Conservation (phyloP, 176 grass and related monocot species). For the Carex kokanica region DNA sequence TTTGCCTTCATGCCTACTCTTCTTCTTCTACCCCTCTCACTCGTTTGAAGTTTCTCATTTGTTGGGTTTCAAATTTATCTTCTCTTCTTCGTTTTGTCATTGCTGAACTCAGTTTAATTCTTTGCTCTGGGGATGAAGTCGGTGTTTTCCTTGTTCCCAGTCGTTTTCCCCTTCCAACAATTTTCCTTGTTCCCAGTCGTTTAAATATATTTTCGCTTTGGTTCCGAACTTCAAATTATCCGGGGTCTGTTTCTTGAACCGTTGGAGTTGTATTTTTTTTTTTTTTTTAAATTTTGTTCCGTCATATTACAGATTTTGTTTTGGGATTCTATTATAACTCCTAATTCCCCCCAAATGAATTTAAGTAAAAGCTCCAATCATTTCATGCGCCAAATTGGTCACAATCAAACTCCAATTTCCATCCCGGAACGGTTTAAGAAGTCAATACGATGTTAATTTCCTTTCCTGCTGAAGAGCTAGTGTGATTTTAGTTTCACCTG, state of each 20-base stretch:
- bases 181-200: no score
- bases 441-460: background rate
- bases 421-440: background rate
- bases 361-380: background rate
- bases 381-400: background rate
- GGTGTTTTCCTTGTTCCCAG: background rate
- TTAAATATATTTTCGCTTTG: background rate
- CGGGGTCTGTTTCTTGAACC: background rate
- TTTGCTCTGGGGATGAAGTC: background rate
- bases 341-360: background rate
- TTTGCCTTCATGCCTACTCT: constrained; percentile 25
- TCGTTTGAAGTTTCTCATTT: background rate
- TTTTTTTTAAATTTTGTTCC: no score
- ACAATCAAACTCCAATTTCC: background rate
- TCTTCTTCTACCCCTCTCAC: constrained; percentile 23
- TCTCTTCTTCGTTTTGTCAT: background rate
- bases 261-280: background rate
- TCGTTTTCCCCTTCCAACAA: background rate
- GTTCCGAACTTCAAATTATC: background rate
- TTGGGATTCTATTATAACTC: no score
- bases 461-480: background rate
- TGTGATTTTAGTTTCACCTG: background rate
- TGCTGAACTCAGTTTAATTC: background rate
- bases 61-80: background rate
- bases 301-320: background rate